Percentiles rank a stretch among this genome's conserved stretches.
phyloP scores from a whole-genome alignment of 768 basidiomycete species.

The Macrolepiota fuliginosa region DNA sequence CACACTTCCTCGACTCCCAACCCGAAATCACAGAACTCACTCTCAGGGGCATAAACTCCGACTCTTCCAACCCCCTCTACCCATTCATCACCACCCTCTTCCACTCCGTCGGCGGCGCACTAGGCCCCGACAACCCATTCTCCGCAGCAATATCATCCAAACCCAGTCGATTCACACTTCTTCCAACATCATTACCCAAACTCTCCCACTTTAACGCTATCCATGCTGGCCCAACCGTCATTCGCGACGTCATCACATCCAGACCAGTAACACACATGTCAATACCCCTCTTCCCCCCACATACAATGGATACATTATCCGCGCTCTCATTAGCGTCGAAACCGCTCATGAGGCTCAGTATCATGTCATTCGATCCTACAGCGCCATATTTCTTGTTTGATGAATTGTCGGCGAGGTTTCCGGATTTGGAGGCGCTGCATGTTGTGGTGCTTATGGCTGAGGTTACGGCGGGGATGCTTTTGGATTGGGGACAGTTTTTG shows the following conservation, averaged over 20 bases:
- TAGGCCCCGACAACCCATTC: constrained; percentile 18
- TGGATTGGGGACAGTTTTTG: constrained; percentile 35
- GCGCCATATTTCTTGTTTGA: constrained; percentile 42
- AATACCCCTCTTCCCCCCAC: constrained; percentile 45
- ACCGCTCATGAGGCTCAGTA: constrained; percentile 47
- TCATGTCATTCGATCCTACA: constrained; percentile 54
- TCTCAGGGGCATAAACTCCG: constrained; percentile 49
- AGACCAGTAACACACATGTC: constrained; percentile 49
- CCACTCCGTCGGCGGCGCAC: constrained; percentile 15
- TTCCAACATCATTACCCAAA: constrained; percentile 40
- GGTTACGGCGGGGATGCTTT: constrained; percentile 37
- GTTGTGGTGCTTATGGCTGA: constrained; percentile 53
- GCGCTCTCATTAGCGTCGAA: constrained; percentile 36
- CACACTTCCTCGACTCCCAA: constrained; percentile 51
- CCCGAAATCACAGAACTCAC: constrained; percentile 47
- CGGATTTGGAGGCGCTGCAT: constrained; percentile 56
- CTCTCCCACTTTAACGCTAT: constrained; percentile 52
- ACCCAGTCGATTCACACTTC: constrained; percentile 31
- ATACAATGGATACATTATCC: constrained; percentile 38
- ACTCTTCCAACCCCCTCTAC: constrained; percentile 17
- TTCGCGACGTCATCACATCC: constrained; percentile 42
- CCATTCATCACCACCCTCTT: constrained; percentile 21
- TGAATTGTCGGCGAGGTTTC: constrained; percentile 46
- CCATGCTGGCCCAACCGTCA: constrained; percentile 44
- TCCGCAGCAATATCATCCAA: constrained; percentile 9